Percentiles rank a stretch among this genome's conserved stretches.
Conservation (phyloP, 1,284 basidiomycete species). For the Microbotryomycetes sp. region DNA sequence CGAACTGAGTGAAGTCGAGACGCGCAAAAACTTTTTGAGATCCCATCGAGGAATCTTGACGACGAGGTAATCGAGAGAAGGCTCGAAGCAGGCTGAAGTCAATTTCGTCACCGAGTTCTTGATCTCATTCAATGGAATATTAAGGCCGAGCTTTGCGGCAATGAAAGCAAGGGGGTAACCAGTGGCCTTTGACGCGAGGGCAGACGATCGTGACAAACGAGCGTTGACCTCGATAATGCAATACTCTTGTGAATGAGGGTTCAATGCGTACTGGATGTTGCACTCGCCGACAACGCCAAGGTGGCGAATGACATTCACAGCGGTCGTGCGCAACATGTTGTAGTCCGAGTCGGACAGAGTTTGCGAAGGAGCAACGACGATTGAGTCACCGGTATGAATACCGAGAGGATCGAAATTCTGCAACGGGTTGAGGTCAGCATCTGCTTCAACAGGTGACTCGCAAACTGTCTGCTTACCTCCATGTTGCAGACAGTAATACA, state of each 20-base stretch:
- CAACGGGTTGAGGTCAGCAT: slow-evolving; percentile 7
- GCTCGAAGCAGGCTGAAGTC: slow-evolving; percentile 96
- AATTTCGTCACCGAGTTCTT: slow-evolving; percentile 95
- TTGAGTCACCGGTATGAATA: slow-evolving; percentile 99
- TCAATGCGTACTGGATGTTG: slow-evolving; percentile 98
- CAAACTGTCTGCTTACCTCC: slow-evolving; percentile 62
- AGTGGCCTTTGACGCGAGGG: slow-evolving; percentile 95
- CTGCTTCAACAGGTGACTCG: background rate
- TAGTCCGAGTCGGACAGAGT: slow-evolving; percentile 95
- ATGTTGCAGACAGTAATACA: slow-evolving; percentile 99
- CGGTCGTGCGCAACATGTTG: slow-evolving; percentile 97
- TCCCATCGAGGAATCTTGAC: slow-evolving; percentile 99
- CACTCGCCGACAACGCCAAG: slow-evolving; percentile 96
- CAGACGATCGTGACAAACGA: slow-evolving; percentile 95
- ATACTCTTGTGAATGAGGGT: slow-evolving; percentile 90
- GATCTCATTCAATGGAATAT: slow-evolving; percentile 95
- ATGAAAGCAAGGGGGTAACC: slow-evolving; percentile 98
- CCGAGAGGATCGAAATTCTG: slow-evolving; percentile 98
- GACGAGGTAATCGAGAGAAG: slow-evolving; percentile 91
- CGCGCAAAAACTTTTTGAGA: slow-evolving; percentile 91
- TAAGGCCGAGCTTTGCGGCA: slow-evolving; percentile 93
- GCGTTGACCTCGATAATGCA: slow-evolving; percentile 99
- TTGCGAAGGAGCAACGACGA: slow-evolving; percentile 95
- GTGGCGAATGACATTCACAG: slow-evolving; percentile 95
- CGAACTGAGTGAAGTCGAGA: slow-evolving; percentile 77